Evolutionary conservation across 2,329 filamentous ascomycete genomes (phyloP).

Genomic region (Arthrobotrys pseudoclavata): DNA sequence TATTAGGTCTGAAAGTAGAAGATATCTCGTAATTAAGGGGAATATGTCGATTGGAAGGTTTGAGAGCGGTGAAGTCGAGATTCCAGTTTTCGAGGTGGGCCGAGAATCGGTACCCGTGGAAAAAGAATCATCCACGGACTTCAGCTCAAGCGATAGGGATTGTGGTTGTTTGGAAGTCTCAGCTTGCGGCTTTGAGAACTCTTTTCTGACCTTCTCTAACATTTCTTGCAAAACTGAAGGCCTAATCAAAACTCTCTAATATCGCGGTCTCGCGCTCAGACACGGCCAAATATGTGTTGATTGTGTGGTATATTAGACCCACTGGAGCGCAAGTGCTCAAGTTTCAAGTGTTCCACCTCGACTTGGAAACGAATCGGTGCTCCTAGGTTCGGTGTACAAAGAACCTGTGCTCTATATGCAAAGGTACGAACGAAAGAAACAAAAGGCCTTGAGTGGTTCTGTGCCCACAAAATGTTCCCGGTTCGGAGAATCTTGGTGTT

Average conservation of each 20-base stretch:
- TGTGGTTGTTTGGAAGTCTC: neutral
- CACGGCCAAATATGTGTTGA: constrained; percentile 8
- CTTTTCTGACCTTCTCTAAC: neutral
- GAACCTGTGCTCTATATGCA: no score
- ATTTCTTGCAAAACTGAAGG: neutral
- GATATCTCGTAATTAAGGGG: no score
- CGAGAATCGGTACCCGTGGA: neutral
- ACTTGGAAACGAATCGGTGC: no score
- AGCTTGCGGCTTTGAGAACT: neutral
- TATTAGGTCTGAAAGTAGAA: constrained; percentile 34
- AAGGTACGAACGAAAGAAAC: no score
- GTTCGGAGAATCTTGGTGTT: no score
- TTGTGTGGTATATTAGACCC: constrained; percentile 1
- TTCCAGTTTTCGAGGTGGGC: neutral
- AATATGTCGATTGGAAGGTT: constrained; percentile 41
- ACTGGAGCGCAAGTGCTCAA: neutral
- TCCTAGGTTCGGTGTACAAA: no score
- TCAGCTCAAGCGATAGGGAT: neutral
- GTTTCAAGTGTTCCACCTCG: no score
- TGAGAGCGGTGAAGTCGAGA: neutral
- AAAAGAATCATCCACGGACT: neutral
- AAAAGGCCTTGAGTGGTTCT: no score
- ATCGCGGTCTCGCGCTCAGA: no score
- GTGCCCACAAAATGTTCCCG: no score
- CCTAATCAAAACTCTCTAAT: neutral